Conservation (phyloP, 192 early-diverging fungal species). For the Gorgonomyces haynaldii region DNA sequence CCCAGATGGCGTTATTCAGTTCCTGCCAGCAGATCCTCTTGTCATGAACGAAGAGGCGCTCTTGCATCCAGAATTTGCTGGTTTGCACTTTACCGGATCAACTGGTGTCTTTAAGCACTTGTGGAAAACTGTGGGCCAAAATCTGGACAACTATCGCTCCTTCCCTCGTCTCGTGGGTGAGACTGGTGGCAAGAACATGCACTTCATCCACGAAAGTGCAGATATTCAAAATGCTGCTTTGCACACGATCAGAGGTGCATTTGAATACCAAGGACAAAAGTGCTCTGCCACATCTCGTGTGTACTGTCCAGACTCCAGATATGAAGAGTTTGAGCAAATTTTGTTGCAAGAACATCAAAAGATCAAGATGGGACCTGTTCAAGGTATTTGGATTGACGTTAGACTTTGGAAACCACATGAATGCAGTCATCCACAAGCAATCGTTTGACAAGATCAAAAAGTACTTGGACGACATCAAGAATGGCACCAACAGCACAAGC, state of each 20-base stretch:
- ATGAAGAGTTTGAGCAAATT: conserved; percentile 57
- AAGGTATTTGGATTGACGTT: conserved; percentile 26
- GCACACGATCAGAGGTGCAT: conserved; percentile 82
- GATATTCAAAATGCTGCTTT: conserved; percentile 66
- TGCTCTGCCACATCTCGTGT: conserved; percentile 90
- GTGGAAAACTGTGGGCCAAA: conserved; percentile 83
- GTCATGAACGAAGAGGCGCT: conserved; percentile 70
- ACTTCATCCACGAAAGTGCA: conserved; percentile 75
- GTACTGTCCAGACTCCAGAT: conserved; percentile 78
- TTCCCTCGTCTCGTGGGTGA: conserved; percentile 96
- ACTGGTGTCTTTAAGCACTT: conserved; percentile 86
- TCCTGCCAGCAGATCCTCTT: conserved; percentile 81
- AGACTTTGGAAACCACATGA: conserved; percentile 76
- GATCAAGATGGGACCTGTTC: conserved; percentile 75
- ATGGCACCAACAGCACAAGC: conserved; percentile 42
- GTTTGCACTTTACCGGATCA: conserved; percentile 92
- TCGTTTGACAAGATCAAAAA: conserved; percentile 88
- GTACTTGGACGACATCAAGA: conserved; percentile 75
- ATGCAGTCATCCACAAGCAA: conserved; percentile 85
- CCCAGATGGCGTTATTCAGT: conserved; percentile 94
- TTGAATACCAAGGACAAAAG: conserved; percentile 98
- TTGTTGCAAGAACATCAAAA: conserved; percentile 56
- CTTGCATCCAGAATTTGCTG: conserved; percentile 83
- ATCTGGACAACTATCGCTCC: conserved; percentile 80
- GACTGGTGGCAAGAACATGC: conserved; percentile 99